Evolutionary conservation across 345 rosid species (phyloP).

Genomic region (Punica granatum): DNA sequence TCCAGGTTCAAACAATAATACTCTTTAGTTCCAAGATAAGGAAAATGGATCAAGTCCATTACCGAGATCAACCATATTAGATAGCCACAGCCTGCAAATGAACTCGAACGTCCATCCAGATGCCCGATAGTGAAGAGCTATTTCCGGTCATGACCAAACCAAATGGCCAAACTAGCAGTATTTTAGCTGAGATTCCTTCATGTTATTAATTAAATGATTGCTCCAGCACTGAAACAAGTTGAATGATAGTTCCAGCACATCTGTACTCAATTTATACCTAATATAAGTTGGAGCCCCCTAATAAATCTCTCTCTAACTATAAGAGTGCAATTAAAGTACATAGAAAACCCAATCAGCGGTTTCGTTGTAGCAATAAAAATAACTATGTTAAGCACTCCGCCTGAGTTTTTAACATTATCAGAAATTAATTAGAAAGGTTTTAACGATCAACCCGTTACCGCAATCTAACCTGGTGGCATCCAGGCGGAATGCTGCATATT

Average conservation of each 20-base stretch:
- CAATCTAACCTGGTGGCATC: constrained; percentile 55
- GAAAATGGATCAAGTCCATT: background rate
- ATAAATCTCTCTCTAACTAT: background rate
- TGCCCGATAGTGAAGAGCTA: background rate
- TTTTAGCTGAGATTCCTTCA: background rate
- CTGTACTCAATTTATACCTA: background rate
- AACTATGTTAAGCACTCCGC: too few relatives aligned
- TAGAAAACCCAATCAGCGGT: too few relatives aligned
- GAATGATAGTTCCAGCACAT: background rate
- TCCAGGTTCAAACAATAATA: background rate
- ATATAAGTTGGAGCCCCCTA: background rate
- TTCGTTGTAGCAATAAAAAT: too few relatives aligned
- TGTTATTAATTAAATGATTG: background rate
- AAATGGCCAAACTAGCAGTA: background rate
- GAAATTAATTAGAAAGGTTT: background rate
- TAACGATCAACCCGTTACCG: background rate
- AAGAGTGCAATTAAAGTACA: too few relatives aligned
- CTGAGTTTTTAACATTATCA: too few relatives aligned
- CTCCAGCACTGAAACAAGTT: background rate
- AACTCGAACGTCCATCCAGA: background rate
- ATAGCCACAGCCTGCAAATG: background rate
- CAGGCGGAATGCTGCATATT: constrained; percentile 44
- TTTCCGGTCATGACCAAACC: background rate
- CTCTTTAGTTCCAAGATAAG: background rate
- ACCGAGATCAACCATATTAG: background rate